A percentile compares a stretch with the other conserved stretches of the same genome.
Evolutionary conservation across 345 rosid species (phyloP).

Genomic region (Linum tenue): DNA sequence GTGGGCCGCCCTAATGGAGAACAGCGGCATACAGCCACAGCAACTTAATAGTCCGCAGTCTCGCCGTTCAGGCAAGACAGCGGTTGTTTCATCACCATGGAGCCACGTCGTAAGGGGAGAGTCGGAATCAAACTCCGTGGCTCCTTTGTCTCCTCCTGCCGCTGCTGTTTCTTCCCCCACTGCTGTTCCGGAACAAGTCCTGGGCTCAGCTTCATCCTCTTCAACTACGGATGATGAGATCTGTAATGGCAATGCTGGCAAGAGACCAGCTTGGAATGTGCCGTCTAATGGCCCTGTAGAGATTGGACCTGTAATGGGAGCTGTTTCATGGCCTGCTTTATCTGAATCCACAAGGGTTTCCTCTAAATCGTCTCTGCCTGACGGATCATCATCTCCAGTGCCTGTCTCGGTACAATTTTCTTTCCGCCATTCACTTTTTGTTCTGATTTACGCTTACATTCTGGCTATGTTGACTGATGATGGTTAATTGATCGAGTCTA

Average conservation of each 20-base stretch:
- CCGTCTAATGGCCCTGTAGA: conserved; percentile 50
- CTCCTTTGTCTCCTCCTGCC: background rate
- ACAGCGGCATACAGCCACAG: background rate
- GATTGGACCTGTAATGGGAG: conserved; percentile 49
- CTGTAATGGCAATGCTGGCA: conserved; percentile 44
- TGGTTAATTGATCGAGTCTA: too few species aligned
- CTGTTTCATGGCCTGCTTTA: conserved; percentile 58
- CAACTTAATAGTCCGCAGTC: conserved; percentile 18
- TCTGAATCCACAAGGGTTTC: conserved; percentile 38
- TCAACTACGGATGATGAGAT: conserved; percentile 24
- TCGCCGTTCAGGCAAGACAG: conserved; percentile 7
- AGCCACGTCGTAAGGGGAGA: conserved; percentile 35
- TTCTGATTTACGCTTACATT: background rate
- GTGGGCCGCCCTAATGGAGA: background rate
- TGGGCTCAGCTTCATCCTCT: conserved; percentile 7
- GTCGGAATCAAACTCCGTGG: conserved; percentile 16
- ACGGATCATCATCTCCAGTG: conserved; percentile 39
- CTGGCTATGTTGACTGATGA: background rate
- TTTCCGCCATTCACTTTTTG: background rate
- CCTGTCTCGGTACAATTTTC: background rate
- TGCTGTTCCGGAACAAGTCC: conserved; percentile 17
- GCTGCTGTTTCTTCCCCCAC: conserved; percentile 16
- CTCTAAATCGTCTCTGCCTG: conserved; percentile 9
- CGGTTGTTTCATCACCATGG: conserved; percentile 34
- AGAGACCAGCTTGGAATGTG: conserved; percentile 61